phyloP scores from a whole-genome alignment of 306 rosid genomes.

The Prunus persica region DNA sequence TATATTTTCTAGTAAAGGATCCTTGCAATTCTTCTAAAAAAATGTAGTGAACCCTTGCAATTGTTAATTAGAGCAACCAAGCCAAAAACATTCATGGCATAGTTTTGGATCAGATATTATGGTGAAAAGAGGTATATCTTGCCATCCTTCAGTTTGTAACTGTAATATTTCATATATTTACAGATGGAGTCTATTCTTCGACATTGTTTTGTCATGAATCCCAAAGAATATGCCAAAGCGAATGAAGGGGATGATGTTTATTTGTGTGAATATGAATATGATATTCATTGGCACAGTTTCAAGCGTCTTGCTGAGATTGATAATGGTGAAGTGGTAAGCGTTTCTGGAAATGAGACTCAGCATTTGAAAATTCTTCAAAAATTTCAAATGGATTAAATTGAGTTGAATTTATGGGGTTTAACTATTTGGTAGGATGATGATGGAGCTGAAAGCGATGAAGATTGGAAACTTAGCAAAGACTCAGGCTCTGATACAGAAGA shows the following conservation, averaged over 20 bases:
- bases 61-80: neutral
- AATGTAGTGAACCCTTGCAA: no score
- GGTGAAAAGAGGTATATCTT: slow-evolving; percentile 15
- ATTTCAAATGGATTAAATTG: neutral
- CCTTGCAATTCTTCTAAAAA: no score
- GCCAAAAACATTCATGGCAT: neutral
- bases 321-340: slow-evolving; percentile 51
- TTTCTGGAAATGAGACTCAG: slow-evolving; percentile 9
- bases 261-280: slow-evolving; percentile 88
- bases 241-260: slow-evolving; percentile 86
- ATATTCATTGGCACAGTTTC: slow-evolving; percentile 84
- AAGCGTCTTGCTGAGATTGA: slow-evolving; percentile 81
- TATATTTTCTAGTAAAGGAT: no score
- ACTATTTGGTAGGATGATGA: slow-evolving; percentile 54
- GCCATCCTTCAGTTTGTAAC: slow-evolving; percentile 16
- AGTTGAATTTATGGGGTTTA: neutral
- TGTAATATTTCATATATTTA: slow-evolving; percentile 18
- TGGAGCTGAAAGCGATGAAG: slow-evolving; percentile 60
- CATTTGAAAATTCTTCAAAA: neutral
- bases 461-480: slow-evolving; percentile 61
- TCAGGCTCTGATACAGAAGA: slow-evolving; percentile 66
- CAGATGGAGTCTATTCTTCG: slow-evolving; percentile 88
- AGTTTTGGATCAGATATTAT: neutral
- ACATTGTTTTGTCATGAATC: slow-evolving; percentile 67
- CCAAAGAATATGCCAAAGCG: slow-evolving; percentile 76